Base-by-base conservation (phyloP, 176 grass and related monocot species). In the Ananas comosus region DNA sequence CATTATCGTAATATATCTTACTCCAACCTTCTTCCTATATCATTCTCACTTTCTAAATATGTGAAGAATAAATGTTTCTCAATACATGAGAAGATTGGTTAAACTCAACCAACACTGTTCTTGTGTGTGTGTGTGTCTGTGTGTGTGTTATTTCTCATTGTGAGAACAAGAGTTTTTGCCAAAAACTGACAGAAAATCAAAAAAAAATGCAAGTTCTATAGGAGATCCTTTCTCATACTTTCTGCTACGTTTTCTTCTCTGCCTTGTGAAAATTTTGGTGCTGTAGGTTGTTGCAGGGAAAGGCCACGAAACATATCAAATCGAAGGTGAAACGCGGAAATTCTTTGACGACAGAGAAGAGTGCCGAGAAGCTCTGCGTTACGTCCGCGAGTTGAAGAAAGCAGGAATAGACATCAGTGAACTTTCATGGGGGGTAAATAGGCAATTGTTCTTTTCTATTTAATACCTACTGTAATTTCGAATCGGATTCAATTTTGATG, bases 251-350 rank as follows among this genome's bases (percentile, higher is more conserved):
- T 7, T 69, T 19, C 21, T 19, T 69, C 10, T 6, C 2, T 24
- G 42, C 11, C 17, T 49, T 0, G 6, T 12, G 64, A 13, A 42
- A 51, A 48, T 11, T 70, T 51, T 8, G 14, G 17, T 5, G 13
- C 21, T 66, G 21, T 66, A 70, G 67, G 48, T 70, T 70, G 48
- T 70, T 51, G 67, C 67, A 27, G 67, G 67, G 2, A 52, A 51
- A 51, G 49, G 67, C 67, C 67, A 70, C 13, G 67, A 51, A 70
- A 70, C 67, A 52, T 50, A 70, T 70, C 67, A 51, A 51, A 70
- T 70, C 25, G 67, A 70, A 51, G 67, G 49, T 16, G 67, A 70
- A 1, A 70, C 2, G 3, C 50, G 13, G n/a, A 70, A 24, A 25
- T 50, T 61, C 48, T 70, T 70, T 52, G 17, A 70, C 51, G 67